Percentiles rank a stretch among this genome's conserved stretches.
Conservation (phyloP, 805 yeast genomes). For the Lachancea fermentati region DNA sequence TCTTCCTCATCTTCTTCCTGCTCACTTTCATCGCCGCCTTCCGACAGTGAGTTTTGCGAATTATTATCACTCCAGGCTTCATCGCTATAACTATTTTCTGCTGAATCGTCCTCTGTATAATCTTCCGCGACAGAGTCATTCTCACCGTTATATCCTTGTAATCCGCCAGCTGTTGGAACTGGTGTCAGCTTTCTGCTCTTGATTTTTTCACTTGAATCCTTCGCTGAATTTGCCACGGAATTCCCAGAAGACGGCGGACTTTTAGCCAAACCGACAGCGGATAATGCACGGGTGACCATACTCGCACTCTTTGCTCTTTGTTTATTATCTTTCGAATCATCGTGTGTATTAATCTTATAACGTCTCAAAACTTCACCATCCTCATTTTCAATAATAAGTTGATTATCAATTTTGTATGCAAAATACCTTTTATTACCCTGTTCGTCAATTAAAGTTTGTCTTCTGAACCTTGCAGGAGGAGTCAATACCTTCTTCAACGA, state of each 20-base stretch:
- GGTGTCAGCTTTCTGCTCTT: conserved; percentile 9
- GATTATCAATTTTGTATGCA: conserved; percentile 77
- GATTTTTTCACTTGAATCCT: conserved; percentile 3
- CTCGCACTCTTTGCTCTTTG: conserved; percentile 33
- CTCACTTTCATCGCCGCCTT: conserved; percentile 15
- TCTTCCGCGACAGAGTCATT: conserved; percentile 12
- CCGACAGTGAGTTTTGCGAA: conserved; percentile 13
- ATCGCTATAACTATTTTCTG: conserved; percentile 20
- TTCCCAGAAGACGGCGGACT: not conserved
- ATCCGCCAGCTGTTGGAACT: conserved; percentile 7
- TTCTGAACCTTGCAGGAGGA: conserved; percentile 18
- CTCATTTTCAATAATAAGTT: conserved; percentile 77
- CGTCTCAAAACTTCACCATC: conserved; percentile 90
- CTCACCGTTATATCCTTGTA: not conserved
- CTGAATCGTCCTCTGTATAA: conserved; percentile 21
- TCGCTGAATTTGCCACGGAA: not conserved
- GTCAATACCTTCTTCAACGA: conserved; percentile 18
- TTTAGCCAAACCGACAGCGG: conserved; percentile 48
- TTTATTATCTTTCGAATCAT: conserved; percentile 6
- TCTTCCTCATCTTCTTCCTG: conserved; percentile 18
- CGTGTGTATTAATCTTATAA: conserved; percentile 64
- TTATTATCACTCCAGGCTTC: too few species aligned
- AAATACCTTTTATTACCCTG: conserved; percentile 32
- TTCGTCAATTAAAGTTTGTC: conserved; percentile 17
- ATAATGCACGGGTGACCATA: conserved; percentile 43